These are phyloP conservation scores for Erodium texanum DNA, from an alignment of 441 rosid species.

Conservation along the genomic window DNA sequence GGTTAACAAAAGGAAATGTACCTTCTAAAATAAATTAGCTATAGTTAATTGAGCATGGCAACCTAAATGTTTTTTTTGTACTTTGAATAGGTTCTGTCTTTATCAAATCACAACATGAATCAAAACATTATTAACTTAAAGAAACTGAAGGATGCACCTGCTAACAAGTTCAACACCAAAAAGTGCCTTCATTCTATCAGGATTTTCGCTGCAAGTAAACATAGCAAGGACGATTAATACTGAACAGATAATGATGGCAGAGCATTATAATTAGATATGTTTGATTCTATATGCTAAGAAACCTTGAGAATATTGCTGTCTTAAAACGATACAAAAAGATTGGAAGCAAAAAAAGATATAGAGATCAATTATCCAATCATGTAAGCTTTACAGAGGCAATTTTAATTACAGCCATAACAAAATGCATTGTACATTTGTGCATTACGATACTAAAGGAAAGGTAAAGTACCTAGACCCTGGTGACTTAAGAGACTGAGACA, in stretches of 20 bases:
- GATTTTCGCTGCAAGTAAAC: slow-evolving; percentile 38
- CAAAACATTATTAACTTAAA: neutral
- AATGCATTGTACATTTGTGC: neutral
- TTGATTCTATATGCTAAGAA: neutral
- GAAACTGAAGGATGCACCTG: slow-evolving; percentile 37
- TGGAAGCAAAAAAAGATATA: neutral
- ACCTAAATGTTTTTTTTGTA: neutral
- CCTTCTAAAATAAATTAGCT: slow-evolving; percentile 2
- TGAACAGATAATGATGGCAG: neutral
- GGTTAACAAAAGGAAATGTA: neutral
- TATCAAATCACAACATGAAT: no score
- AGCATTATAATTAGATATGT: neutral
- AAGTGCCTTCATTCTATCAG: slow-evolving; percentile 56
- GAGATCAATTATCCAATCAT: neutral
- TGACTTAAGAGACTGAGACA: slow-evolving; percentile 68
- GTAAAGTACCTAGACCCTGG: slow-evolving; percentile 41
- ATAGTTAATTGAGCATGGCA: neutral
- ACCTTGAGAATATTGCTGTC: neutral
- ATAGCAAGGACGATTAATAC: neutral
- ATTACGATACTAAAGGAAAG: neutral
- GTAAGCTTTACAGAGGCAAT: neutral
- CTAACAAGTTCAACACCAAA: slow-evolving; percentile 75
- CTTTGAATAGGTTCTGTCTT: neutral
- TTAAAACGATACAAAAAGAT: neutral
- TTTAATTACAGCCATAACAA: neutral